Evolutionary conservation across 2,329 filamentous ascomycete species (phyloP).

Genomic region (Triangularia verruculosa): DNA sequence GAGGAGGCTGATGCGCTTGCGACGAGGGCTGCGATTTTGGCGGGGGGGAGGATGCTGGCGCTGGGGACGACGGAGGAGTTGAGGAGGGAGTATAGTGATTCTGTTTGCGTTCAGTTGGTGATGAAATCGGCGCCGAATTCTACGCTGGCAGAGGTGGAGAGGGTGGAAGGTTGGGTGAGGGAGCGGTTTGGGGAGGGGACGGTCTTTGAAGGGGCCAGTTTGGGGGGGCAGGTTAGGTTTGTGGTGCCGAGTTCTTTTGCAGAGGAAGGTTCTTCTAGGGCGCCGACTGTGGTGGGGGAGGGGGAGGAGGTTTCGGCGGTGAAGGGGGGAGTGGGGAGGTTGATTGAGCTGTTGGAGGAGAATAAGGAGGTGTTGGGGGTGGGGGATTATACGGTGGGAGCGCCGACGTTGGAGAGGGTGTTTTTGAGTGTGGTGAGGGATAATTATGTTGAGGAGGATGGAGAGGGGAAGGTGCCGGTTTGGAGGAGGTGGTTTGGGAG

Average conservation of each 20-base stretch:
- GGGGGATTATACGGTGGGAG: constrained; percentile 63
- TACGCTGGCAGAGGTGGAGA: constrained; percentile 51
- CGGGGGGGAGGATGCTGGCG: constrained; percentile 47
- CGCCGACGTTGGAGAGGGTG: constrained; percentile 66
- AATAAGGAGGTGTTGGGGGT: constrained; percentile 56
- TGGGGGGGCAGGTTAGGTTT: constrained; percentile 65
- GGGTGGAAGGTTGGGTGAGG: constrained; percentile 54
- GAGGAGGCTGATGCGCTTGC: constrained; percentile 77
- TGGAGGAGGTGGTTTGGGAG: constrained; percentile 12
- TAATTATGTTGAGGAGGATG: constrained; percentile 58
- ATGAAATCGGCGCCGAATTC: constrained; percentile 57
- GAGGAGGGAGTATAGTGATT: constrained; percentile 56
- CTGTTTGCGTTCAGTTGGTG: constrained; percentile 62
- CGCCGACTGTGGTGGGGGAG: background rate
- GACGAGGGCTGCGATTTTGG: constrained; percentile 59
- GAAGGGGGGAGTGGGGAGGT: constrained; percentile 25
- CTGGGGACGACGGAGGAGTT: constrained; percentile 59
- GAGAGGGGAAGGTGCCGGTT: constrained; percentile 14
- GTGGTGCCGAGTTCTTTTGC: constrained; percentile 46
- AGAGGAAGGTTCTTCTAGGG: background rate
- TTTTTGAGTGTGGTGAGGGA: constrained; percentile 66
- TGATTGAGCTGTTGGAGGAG: constrained; percentile 50
- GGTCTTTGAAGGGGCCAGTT: constrained; percentile 54
- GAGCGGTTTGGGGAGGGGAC: constrained; percentile 48
- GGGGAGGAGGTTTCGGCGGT: background rate